A percentile compares a stretch with the other conserved stretches of the same genome.
Evolutionary conservation across 148 eudicot species (phyloP).

Genomic region (Chenopodium berlandieri): DNA sequence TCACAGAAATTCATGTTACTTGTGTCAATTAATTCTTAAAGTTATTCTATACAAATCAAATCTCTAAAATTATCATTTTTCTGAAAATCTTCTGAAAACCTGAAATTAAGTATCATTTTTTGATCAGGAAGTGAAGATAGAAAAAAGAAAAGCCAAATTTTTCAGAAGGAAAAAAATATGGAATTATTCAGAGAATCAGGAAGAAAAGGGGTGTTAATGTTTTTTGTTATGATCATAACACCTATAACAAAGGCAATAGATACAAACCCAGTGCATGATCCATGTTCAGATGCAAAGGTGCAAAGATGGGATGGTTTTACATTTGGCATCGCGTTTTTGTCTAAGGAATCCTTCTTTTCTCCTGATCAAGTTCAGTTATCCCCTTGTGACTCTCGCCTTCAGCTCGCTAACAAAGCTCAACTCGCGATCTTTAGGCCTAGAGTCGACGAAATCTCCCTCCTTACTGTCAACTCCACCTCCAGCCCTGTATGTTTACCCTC

Average conservation of each 20-base stretch:
- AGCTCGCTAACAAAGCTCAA: constrained; percentile 42
- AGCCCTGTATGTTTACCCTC: constrained; percentile 41
- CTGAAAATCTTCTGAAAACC: neutral
- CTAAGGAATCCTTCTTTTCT: constrained; percentile 51
- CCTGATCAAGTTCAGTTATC: constrained; percentile 66
- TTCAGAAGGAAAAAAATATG: neutral
- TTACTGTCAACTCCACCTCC: constrained; percentile 55
- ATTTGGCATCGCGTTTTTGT: constrained; percentile 61
- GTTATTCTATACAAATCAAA: too few species aligned
- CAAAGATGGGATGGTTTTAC: constrained; percentile 69
- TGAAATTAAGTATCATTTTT: neutral
- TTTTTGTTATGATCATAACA: constrained; percentile 21
- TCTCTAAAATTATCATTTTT: neutral
- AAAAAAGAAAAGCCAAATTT: neutral
- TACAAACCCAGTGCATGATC: constrained; percentile 55
- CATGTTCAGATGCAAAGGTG: constrained; percentile 66
- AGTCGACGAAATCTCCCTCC: constrained; percentile 74
- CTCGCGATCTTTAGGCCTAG: constrained; percentile 75
- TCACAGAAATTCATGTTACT: too few species aligned
- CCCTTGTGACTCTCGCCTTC: constrained; percentile 74
- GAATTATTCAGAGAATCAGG: constrained; percentile 4
- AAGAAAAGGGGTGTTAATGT: neutral
- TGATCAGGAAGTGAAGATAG: neutral
- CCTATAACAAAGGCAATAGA: constrained; percentile 36
- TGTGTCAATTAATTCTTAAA: too few species aligned